These are phyloP conservation scores for Fusarium robinianum DNA, from an alignment of 2,329 filamentous ascomycete species.

Conservation along the genomic window DNA sequence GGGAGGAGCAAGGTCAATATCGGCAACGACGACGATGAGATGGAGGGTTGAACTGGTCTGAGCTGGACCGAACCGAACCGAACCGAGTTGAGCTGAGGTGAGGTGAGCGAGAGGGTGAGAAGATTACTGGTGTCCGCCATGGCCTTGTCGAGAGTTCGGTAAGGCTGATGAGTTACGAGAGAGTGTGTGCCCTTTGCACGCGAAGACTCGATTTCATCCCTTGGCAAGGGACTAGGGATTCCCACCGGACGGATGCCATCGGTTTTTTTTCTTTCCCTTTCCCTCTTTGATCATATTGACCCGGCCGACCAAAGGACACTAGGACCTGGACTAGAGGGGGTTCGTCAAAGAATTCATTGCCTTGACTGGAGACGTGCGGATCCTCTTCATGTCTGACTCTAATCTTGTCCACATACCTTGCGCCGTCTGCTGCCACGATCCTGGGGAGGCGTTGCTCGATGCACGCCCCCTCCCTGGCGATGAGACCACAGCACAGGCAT, in stretches of 20 bases:
- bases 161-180: no score
- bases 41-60: slow-evolving; percentile 46
- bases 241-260: slow-evolving; percentile 24
- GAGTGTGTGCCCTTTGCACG: slow-evolving; percentile 21
- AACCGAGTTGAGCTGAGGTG: slow-evolving; percentile 5
- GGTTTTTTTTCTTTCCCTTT: slow-evolving; percentile 24
- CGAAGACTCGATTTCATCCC: slow-evolving; percentile 27
- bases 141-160: slow-evolving; percentile 19
- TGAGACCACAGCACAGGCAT: slow-evolving; percentile 34
- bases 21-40: slow-evolving; percentile 69
- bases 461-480: slow-evolving; percentile 36
- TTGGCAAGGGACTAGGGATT: slow-evolving; percentile 34
- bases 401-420: slow-evolving; percentile 50
- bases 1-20: slow-evolving; percentile 90
- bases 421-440: slow-evolving; percentile 28
- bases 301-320: slow-evolving; percentile 13
- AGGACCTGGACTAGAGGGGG: slow-evolving; percentile 26
- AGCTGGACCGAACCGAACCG: no score
- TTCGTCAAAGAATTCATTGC: slow-evolving; percentile 37
- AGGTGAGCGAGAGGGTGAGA: slow-evolving; percentile 10
- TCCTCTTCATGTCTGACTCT: slow-evolving; percentile 43
- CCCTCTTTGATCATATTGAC: slow-evolving; percentile 9
- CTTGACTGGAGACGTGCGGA: slow-evolving; percentile 31
- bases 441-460: slow-evolving; percentile 22
- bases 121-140: slow-evolving; percentile 1